These are phyloP conservation scores for Boletus fagicola DNA, from an alignment of 768 basidiomycete species.

Conservation along the genomic window DNA sequence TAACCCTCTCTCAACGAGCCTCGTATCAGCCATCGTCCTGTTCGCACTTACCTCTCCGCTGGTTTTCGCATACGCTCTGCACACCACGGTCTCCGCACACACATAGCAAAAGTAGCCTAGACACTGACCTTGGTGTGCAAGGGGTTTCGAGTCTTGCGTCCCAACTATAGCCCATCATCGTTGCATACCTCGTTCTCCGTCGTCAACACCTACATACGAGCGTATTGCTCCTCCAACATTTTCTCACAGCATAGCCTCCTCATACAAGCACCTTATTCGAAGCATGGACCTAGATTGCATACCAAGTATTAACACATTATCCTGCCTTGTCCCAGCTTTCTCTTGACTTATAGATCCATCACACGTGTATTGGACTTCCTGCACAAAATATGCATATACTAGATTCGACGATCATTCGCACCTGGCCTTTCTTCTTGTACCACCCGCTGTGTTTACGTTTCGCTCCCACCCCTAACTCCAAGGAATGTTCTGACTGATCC, in stretches of 20 bases:
- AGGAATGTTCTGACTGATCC: conserved; percentile 4
- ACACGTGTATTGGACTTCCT: conserved; percentile 12
- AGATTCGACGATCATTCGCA: conserved; percentile 16
- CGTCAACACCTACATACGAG: not conserved
- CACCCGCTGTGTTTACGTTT: conserved; percentile 1
- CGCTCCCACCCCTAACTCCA: conserved; percentile 7
- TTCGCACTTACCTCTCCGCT: conserved; percentile 19
- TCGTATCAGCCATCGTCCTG: conserved; percentile 18
- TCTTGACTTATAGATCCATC: conserved; percentile 15
- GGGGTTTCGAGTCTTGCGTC: not conserved
- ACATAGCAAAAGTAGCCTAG: not conserved
- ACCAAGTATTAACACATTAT: conserved; percentile 7
- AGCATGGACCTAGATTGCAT: conserved; percentile 19
- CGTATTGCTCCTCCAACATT: not conserved
- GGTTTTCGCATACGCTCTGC: conserved; percentile 16
- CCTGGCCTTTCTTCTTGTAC: conserved; percentile 19
- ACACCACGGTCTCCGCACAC: conserved; percentile 3
- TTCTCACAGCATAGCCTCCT: conserved; percentile 12
- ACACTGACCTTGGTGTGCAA: not conserved
- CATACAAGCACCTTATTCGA: conserved; percentile 8
- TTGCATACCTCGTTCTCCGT: not conserved
- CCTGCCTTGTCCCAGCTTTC: not conserved
- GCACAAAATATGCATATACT: conserved; percentile 9
- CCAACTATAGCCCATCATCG: not conserved
- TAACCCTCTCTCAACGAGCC: conserved; percentile 9